Evolutionary conservation across 2,329 filamentous ascomycete genomes (phyloP).

Genomic region (Scedosporium dehoogii): DNA sequence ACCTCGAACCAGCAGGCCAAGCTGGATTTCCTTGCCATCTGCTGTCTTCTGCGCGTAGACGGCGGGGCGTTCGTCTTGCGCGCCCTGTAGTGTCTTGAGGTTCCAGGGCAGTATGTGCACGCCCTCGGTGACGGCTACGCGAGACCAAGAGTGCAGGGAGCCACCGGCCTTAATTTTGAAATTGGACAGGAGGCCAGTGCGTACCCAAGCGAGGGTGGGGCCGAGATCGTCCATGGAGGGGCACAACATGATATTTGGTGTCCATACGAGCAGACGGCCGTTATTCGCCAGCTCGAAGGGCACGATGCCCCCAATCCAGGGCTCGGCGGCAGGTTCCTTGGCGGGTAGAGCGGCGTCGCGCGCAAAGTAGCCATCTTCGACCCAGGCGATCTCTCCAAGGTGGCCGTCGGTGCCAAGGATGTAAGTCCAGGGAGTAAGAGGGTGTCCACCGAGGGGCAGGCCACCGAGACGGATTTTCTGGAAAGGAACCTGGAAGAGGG

Average conservation of each 20-base stretch:
- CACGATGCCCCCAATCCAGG: conserved; percentile 4
- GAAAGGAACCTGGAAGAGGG: conserved; percentile 1
- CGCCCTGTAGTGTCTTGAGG: not conserved
- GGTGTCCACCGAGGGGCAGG: conserved; percentile 4
- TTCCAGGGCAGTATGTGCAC: conserved; percentile 4
- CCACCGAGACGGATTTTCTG: not conserved
- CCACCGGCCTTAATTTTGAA: conserved; percentile 5
- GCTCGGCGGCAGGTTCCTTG: not conserved
- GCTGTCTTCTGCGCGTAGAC: not conserved
- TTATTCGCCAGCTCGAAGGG: conserved; percentile 4
- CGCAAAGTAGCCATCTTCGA: conserved; percentile 3
- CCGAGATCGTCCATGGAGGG: conserved; percentile 4
- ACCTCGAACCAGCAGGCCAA: not conserved
- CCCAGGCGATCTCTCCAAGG: conserved; percentile 4
- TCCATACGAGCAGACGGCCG: conserved; percentile 5
- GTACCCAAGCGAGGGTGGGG: conserved; percentile 2
- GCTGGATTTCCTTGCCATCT: not conserved
- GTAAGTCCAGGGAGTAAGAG: conserved; percentile 5
- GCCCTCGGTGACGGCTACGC: not conserved
- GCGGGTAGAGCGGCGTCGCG: not conserved
- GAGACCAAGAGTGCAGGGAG: conserved; percentile 4
- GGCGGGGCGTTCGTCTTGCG: not conserved
- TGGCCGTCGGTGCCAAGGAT: conserved; percentile 5
- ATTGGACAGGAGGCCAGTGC: not conserved
- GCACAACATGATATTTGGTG: conserved; percentile 1